Evolutionary conservation across 495 filamentous ascomycete species (phyloP).

Genomic region (Eremomyces bilateralis): DNA sequence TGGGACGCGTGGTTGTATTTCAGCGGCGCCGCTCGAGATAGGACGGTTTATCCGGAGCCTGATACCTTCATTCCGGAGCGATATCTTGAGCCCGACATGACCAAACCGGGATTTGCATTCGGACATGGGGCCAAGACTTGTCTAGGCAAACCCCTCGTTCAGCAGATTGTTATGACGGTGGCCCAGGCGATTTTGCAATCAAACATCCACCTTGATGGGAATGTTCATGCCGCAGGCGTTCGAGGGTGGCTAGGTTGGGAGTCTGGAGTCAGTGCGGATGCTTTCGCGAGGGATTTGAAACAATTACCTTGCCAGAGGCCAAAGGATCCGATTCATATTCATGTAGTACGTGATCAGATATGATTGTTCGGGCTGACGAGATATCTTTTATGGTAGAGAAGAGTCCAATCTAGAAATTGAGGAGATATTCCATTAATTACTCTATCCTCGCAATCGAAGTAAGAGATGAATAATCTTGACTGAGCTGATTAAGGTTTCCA

Average conservation of each 20-base stretch:
- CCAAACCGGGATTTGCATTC: conserved; percentile 14
- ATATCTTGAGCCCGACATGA: no score
- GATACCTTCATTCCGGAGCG: conserved; percentile 3
- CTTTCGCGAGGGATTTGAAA: conserved; percentile 14
- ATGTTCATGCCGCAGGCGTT: conserved; percentile 6
- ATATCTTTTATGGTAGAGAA: no score
- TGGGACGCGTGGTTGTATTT: conserved; percentile 18
- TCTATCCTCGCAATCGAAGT: no score
- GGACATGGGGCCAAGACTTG: conserved; percentile 14
- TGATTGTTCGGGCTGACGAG: no score
- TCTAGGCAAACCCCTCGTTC: conserved; percentile 9
- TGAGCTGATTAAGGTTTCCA: no score
- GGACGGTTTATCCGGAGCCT: no score
- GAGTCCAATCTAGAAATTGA: no score
- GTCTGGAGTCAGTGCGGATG: conserved; percentile 6
- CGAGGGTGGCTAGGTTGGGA: conserved; percentile 15
- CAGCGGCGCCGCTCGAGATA: conserved; percentile 12
- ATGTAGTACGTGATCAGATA: no score
- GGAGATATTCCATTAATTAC: no score
- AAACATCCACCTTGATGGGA: conserved; percentile 2
- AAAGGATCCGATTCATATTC: no score
- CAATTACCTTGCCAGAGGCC: conserved; percentile 11
- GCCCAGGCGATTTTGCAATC: not conserved
- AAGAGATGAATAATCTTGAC: no score
- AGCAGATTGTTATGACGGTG: conserved; percentile 7